Conservation (phyloP, 225 moss, liverwort and hornwort genomes). For the Asterella californica region DNA sequence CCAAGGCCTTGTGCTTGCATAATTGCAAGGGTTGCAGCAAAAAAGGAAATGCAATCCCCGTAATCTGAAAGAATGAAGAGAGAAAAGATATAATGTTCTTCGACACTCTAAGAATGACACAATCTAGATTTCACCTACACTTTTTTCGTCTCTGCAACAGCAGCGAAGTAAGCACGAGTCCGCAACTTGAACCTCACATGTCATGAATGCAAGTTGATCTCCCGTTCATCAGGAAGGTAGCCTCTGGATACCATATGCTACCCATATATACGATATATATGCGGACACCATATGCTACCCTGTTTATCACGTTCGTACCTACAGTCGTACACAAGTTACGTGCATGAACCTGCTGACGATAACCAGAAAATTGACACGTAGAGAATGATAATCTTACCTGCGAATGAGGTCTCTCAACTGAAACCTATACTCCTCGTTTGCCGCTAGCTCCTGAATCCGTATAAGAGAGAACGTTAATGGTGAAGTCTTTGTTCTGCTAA, state of each 20-base stretch:
- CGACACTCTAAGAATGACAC: too few species aligned
- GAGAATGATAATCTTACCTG: constrained; percentile 49
- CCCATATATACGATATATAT: background rate
- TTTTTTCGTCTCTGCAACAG: too few species aligned
- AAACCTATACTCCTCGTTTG: constrained; percentile 81
- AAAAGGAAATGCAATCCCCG: too few species aligned
- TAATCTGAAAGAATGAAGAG: too few species aligned
- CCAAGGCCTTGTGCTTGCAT: too few species aligned
- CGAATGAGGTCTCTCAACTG: constrained; percentile 83
- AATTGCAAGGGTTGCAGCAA: too few species aligned
- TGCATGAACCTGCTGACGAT: background rate
- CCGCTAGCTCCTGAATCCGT: constrained; percentile 77
- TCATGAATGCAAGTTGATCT: too few species aligned
- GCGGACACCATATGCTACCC: background rate
- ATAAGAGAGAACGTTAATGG: background rate
- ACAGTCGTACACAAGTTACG: background rate
- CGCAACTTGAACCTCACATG: too few species aligned
- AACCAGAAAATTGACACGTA: background rate
- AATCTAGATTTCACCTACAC: too few species aligned
- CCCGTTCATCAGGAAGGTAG: too few species aligned
- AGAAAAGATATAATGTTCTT: too few species aligned
- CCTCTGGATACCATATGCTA: background rate
- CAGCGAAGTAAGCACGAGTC: too few species aligned
- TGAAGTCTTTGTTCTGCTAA: background rate
- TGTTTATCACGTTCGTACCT: background rate